phyloP scores from a whole-genome alignment of 2,329 filamentous ascomycete species.

The Botrytis medusae region DNA sequence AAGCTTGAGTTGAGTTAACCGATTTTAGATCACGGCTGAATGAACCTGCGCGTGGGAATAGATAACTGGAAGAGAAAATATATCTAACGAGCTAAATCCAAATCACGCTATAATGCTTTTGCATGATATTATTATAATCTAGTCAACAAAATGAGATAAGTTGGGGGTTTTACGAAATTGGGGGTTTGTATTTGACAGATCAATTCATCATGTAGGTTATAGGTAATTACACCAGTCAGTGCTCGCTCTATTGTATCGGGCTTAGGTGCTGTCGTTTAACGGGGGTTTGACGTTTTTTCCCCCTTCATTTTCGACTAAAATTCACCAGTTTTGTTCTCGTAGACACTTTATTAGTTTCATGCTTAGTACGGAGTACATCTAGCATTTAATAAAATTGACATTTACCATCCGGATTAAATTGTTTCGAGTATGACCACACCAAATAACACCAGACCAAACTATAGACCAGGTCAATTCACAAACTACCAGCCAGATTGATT shows the following conservation, averaged over 20 bases:
- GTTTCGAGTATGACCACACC: background rate
- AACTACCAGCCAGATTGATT: background rate
- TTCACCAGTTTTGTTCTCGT: background rate
- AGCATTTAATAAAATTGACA: background rate
- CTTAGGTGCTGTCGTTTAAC: conserved; percentile 3
- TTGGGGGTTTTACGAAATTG: background rate
- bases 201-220: background rate
- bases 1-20: background rate
- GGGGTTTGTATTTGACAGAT: background rate
- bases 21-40: conserved; percentile 7
- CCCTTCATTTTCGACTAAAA: conserved; percentile 8
- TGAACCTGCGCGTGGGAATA: background rate
- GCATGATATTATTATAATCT: background rate
- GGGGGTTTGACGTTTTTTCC: background rate
- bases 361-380: background rate
- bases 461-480: background rate
- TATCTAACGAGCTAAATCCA: background rate
- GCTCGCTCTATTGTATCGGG: background rate
- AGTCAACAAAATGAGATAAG: background rate
- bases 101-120: background rate
- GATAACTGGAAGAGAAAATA: background rate
- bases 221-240: background rate
- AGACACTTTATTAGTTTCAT: background rate
- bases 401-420: background rate
- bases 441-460: background rate